A percentile compares a stretch with the other conserved stretches of the same genome.
phyloP scores from a whole-genome alignment of 2,329 filamentous ascomycete species.

The Apiospora koreana region DNA sequence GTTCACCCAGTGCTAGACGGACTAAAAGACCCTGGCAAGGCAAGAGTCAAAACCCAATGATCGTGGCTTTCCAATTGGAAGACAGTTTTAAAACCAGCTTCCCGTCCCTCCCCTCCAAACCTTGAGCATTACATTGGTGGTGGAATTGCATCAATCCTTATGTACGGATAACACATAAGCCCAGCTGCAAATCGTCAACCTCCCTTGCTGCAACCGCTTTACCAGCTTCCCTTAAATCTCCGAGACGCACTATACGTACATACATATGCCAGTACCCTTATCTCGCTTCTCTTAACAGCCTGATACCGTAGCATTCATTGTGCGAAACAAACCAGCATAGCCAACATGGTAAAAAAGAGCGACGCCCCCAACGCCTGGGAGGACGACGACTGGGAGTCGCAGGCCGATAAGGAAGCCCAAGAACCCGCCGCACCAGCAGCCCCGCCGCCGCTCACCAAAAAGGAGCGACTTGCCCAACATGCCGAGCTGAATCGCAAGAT shows the following conservation, averaged over 20 bases:
- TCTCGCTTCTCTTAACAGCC: neutral
- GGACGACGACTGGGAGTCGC: slow-evolving; percentile 79
- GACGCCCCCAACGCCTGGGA: slow-evolving; percentile 80
- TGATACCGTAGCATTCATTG: neutral
- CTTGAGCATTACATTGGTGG: neutral
- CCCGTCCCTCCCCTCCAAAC: neutral
- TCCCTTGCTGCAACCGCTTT: neutral
- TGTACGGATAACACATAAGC: neutral
- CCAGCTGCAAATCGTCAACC: neutral
- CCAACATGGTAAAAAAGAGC: slow-evolving; percentile 47
- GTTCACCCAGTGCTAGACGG: no score
- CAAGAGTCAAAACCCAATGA: neutral
- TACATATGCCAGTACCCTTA: neutral
- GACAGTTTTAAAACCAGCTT: neutral
- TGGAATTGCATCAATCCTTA: neutral
- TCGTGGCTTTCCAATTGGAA: slow-evolving; percentile 6
- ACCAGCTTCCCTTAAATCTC: neutral
- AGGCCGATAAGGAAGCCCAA: slow-evolving; percentile 62
- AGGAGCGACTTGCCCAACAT: slow-evolving; percentile 78
- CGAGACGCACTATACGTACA: neutral
- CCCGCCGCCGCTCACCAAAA: slow-evolving; percentile 60
- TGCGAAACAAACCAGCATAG: slow-evolving; percentile 24
- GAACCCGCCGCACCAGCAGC: slow-evolving; percentile 33
- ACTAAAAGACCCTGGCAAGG: neutral
- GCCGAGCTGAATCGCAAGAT: slow-evolving; percentile 80